A percentile compares a stretch with the other conserved stretches of the same genome.
Conservation (phyloP, 441 rosid genomes). For the Eutrema salsugineum region DNA sequence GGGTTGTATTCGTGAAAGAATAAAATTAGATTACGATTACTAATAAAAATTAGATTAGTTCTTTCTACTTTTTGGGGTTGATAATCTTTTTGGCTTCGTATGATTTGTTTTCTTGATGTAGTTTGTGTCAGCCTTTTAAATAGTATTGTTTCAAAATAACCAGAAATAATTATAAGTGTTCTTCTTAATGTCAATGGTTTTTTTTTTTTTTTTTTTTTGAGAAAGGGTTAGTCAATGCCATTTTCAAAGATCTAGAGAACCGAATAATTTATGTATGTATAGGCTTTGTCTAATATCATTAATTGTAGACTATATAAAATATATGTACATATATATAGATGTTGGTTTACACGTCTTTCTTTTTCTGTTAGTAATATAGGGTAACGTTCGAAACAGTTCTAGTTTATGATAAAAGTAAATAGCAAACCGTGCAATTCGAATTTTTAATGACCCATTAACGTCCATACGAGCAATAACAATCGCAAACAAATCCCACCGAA, state of each 20-base stretch:
- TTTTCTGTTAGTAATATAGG: not conserved
- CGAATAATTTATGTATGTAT: not conserved
- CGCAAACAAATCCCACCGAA: not conserved
- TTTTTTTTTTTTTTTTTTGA: no score
- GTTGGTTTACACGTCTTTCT: not conserved
- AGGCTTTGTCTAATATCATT: not conserved
- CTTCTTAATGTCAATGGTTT: no score
- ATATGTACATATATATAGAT: not conserved
- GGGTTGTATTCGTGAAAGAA: slow-evolving; percentile 1
- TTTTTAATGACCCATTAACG: not conserved
- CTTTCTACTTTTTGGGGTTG: not conserved
- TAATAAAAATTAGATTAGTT: not conserved
- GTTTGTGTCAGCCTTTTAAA: not conserved
- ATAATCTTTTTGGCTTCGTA: not conserved
- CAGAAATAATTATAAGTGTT: no score
- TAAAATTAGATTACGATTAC: not conserved
- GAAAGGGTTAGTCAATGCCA: not conserved
- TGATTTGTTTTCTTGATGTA: not conserved
- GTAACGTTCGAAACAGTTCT: not conserved
- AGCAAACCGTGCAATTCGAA: not conserved
- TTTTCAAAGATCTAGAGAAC: not conserved
- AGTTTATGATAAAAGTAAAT: not conserved
- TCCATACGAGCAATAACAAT: slow-evolving; percentile 10
- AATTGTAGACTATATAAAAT: not conserved
- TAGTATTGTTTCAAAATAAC: no score